Base-by-base conservation (phyloP, 805 yeast genomes). In the Candida cerambycidarum region DNA sequence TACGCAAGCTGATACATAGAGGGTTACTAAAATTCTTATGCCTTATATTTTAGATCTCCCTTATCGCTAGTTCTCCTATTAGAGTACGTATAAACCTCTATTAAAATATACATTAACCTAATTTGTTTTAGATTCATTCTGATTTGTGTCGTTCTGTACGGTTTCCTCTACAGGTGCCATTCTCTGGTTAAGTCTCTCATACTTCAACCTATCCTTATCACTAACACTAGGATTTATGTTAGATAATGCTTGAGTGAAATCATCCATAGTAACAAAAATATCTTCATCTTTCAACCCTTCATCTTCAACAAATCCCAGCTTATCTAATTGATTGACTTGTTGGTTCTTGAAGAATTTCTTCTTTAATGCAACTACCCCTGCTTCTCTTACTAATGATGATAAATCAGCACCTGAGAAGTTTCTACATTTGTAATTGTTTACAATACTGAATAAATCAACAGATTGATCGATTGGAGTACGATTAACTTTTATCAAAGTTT, bases 361-460 rank as follows among this genome's bases (percentile, higher is more conserved):
- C 60, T 89, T 85, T 61, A 90, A 73, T 1, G 97, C 95, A 39
- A 79, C 67, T 5, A 89, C 93, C 52, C 96, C 89, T n/a, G 98
- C 95, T 58, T 93, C 98, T 55, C 97, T 76, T 1, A 87, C 92
- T 44, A 93, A 67, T 2, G 97, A 89, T 1, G 95, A 89, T 43
- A 93, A 73, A 71, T 93, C 99, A 0, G 99, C 99, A 59, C 99
- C 99, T 3, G 95, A 85, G 59, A 88, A 93, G 65, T 89, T 92
- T 47, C 87, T 74, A 65, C 96, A 85, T 53, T 90, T 76, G 47
- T 78, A 83, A 62, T 89, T 95, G 29, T 75, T 72, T 0, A 95
- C 89, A 41, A 92, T 71, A 0, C 61, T 49, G 2, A 57, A 56
- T 28, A 92, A 69, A 49, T 88, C 79, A 16, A 93, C 90, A 17